Evolutionary conservation across 2,329 filamentous ascomycete genomes (phyloP), one percentile per base, ranked within the genome.

Genomic region (Ceratocystis eucalypticola): DNA sequence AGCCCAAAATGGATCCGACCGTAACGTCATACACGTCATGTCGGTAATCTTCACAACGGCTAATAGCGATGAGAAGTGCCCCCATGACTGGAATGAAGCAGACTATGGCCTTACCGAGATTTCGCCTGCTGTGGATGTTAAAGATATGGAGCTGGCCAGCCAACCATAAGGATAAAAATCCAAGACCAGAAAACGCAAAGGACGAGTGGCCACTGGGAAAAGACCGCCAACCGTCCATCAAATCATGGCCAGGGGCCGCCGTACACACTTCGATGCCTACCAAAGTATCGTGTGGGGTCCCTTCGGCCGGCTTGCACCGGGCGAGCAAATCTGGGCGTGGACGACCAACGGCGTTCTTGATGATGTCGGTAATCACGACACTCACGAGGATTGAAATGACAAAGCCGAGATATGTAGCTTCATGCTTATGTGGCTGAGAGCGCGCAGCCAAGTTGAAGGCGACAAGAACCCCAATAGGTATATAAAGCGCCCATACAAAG

Each of bases 321-420:
- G 88, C 85, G 30, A 85, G 73, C 3, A 85, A 73, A 70, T 85
- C 83, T 0, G 83, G 83, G 5, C 83, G 77, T 17, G 91, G 90
- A 10, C 90, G 79, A 7, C 90, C 90, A 30, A 93, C 88, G 8
- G 88, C 83, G 73, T 96, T 96, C 76, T 99, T 99, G 73, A 97
- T 81, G 33, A 93, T 78, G 74, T 97, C 92, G 57, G 94, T 97
- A 55, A 97, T 79, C 74, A 96, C 88, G 5, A 85, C 83, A 0
- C 90, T 88, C 62, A 96, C 80, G 70, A 91, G 80, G 30, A 97
- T 76, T 69, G 86, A 84, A 71, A 93, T 90, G 63, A 86, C 78
- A 68, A 96, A 85, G 25, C 91, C 89, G 0, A 99, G 84, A 64
- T 96, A 78, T 0, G 91, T 88, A 69, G 92, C 88, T 76, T 97